phyloP scores from a whole-genome alignment of 2,329 filamentous ascomycete genomes.

The Colletotrichum siamense region DNA sequence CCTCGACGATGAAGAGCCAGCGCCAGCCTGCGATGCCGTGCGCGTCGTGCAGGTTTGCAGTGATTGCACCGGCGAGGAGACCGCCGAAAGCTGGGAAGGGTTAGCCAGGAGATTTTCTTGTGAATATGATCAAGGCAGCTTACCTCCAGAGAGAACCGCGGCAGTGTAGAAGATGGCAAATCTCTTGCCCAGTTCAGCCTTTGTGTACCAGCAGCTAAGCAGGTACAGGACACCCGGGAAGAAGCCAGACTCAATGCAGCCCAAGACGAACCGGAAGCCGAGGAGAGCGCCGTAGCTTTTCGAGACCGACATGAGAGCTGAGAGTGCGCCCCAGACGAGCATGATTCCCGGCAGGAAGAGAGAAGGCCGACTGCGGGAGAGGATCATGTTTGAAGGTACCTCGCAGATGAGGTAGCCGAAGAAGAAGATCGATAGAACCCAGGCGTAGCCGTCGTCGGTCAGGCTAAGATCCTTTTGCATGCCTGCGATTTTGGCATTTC shows the following conservation, averaged over 20 bases:
- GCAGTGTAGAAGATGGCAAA: conserved; percentile 64
- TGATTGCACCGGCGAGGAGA: conserved; percentile 50
- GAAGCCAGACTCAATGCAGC: conserved; percentile 56
- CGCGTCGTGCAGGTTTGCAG: conserved; percentile 49
- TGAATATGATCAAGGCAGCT: too few relatives aligned
- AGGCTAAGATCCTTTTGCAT: conserved; percentile 52
- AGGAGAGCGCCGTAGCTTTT: conserved; percentile 53
- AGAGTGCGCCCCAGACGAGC: conserved; percentile 50
- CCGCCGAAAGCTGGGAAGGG: conserved; percentile 50
- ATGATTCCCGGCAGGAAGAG: conserved; percentile 57
- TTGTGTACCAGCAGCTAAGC: conserved; percentile 62
- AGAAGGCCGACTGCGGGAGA: conserved; percentile 52
- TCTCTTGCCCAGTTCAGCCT: conserved; percentile 43
- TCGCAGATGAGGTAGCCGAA: conserved; percentile 58
- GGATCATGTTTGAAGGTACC: conserved; percentile 59
- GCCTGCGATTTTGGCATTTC: conserved; percentile 56
- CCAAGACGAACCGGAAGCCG: conserved; percentile 50
- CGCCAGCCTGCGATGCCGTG: conserved; percentile 55
- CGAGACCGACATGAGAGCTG: conserved; percentile 55
- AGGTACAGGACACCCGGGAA: conserved; percentile 57
- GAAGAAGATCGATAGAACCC: conserved; percentile 60
- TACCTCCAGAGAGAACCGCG: conserved; percentile 52
- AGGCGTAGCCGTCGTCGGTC: conserved; percentile 53
- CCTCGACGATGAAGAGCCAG: conserved; percentile 64
- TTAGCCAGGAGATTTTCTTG: not conserved